Evolutionary conservation across 1,284 basidiomycete species (phyloP).

Genomic region (Trichosporon sp.): DNA sequence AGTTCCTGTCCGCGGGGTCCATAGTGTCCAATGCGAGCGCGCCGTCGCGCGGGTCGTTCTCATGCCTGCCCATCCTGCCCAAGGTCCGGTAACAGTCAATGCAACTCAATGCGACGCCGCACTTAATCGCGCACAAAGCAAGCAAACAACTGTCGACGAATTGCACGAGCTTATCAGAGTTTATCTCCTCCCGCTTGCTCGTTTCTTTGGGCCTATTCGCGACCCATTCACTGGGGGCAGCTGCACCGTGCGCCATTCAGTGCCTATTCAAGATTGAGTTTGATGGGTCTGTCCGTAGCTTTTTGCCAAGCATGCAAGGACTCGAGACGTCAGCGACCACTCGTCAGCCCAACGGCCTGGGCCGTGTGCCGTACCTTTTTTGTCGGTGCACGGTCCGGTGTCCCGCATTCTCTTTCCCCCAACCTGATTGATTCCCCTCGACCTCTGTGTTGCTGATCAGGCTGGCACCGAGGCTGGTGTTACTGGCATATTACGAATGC

Average conservation of each 20-base stretch:
- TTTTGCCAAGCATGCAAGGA: too few species aligned
- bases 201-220: too few species aligned
- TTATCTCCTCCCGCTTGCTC: too few species aligned
- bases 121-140: too few species aligned
- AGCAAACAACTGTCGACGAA: too few species aligned
- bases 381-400: neutral
- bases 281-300: neutral
- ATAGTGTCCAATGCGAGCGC: neutral
- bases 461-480: neutral
- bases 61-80: too few species aligned
- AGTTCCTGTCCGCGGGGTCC: too few species aligned
- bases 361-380: neutral
- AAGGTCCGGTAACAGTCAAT: neutral
- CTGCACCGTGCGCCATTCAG: neutral
- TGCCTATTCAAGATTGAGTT: conserved; percentile 3
- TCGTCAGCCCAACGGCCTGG: neutral
- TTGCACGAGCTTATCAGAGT: too few species aligned
- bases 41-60: neutral
- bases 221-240: too few species aligned
- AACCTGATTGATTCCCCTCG: neutral
- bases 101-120: too few species aligned
- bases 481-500: neutral
- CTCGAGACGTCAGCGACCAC: too few species aligned
- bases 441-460: neutral
- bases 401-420: too few species aligned